A percentile compares a stretch with the other conserved stretches of the same genome.
These are phyloP conservation scores for Citrus hindsii DNA, from an alignment of 345 rosid species.

Conservation along the genomic window DNA sequence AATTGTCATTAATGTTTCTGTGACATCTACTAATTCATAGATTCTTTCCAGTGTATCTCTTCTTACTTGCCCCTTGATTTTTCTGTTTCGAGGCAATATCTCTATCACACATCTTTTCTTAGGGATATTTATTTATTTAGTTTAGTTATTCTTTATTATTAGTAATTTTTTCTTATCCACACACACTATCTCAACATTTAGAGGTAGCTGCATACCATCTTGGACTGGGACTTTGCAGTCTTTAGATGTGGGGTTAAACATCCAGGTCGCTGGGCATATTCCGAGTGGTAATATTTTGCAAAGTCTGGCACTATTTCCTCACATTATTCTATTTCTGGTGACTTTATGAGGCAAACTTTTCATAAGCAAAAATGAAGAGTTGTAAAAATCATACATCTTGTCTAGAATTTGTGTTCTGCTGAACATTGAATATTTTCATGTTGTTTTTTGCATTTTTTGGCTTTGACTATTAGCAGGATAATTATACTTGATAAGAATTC, in stretches of 20 bases:
- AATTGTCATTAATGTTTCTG: neutral
- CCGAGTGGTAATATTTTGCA: neutral
- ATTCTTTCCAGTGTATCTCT: neutral
- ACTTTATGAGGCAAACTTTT: neutral
- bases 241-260: neutral
- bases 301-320: neutral
- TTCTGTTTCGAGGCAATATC: neutral
- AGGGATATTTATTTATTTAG: neutral
- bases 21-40: neutral
- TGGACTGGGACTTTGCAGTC: neutral
- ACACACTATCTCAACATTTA: neutral
- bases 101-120: neutral
- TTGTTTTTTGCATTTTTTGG: neutral
- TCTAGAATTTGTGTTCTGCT: neutral
- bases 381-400: neutral
- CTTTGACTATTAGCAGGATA: neutral
- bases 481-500: neutral
- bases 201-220: neutral
- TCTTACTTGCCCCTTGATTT: neutral
- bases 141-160: neutral
- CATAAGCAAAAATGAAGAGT: neutral
- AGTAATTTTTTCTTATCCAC: neutral
- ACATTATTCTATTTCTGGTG: neutral
- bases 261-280: neutral
- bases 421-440: neutral